Conservation (phyloP, 2,329 filamentous ascomycete species). For the Aotearoamyces nothofagi region DNA sequence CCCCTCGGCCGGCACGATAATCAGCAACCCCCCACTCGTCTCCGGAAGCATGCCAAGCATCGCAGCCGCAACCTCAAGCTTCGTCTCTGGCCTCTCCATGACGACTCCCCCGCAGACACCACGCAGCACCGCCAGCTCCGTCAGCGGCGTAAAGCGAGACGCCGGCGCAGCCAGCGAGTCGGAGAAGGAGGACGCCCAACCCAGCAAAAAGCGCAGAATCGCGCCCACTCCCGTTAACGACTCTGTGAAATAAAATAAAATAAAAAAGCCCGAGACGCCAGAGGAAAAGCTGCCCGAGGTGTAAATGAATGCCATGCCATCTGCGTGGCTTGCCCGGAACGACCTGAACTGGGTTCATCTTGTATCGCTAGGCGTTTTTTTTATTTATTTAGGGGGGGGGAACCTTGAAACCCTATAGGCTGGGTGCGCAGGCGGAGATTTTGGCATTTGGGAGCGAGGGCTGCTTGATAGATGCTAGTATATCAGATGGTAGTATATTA, state of each 20-base stretch:
- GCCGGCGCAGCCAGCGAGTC: conserved; percentile 28
- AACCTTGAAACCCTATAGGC: no score
- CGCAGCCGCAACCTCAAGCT: conserved; percentile 45
- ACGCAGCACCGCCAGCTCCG: conserved; percentile 39
- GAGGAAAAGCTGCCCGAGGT: no score
- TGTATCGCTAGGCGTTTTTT: no score
- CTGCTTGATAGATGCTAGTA: no score
- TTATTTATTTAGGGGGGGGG: no score
- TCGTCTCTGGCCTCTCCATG: conserved; percentile 49
- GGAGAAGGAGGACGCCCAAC: conserved; percentile 34
- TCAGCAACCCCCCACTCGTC: conserved; percentile 67
- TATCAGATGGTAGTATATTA: no score
- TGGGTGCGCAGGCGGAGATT: no score
- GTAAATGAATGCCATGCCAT: no score
- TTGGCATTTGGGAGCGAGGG: no score
- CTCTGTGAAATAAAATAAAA: not conserved
- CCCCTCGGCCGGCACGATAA: conserved; percentile 27
- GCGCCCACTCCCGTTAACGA: conserved; percentile 44
- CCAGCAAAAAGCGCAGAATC: conserved; percentile 55
- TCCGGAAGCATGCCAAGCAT: conserved; percentile 65
- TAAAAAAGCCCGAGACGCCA: no score
- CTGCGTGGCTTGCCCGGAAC: no score
- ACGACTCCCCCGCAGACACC: conserved; percentile 89
- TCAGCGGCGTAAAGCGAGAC: conserved; percentile 40
- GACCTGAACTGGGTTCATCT: no score